Evolutionary conservation across 768 basidiomycete genomes (phyloP).

Genomic region (Coprinellus micaceus): DNA sequence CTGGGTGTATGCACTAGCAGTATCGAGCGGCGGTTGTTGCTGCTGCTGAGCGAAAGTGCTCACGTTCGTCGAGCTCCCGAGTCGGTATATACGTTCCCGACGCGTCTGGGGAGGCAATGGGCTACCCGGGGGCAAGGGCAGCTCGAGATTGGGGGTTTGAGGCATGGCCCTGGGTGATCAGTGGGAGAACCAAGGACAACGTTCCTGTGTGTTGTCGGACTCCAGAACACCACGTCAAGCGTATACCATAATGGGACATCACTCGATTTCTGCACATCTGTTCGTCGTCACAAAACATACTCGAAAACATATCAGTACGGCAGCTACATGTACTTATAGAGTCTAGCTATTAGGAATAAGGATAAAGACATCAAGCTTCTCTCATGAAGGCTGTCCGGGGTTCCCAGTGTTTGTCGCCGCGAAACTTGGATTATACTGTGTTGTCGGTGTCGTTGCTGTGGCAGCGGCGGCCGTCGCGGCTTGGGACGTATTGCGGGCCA

Average conservation of each 20-base stretch:
- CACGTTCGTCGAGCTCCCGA: constrained; percentile 38
- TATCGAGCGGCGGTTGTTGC: not conserved
- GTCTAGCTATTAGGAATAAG: too few relatives aligned
- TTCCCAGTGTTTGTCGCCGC: too few relatives aligned
- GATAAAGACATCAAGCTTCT: too few relatives aligned
- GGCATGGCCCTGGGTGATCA: not conserved
- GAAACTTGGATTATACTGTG: too few relatives aligned
- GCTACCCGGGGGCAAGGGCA: constrained; percentile 8
- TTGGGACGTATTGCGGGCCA: constrained; percentile 42
- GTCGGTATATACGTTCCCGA: constrained; percentile 54
- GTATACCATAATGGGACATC: not conserved
- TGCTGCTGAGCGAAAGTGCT: not conserved
- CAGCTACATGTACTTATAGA: not conserved
- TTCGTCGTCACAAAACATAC: not conserved
- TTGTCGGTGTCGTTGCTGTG: too few relatives aligned
- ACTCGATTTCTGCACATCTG: not conserved
- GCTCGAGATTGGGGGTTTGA: not conserved
- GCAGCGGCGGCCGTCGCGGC: constrained; percentile 11
- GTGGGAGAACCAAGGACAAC: not conserved
- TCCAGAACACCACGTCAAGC: not conserved
- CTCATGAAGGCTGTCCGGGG: not conserved
- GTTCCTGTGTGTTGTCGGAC: not conserved
- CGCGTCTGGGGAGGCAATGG: constrained; percentile 61
- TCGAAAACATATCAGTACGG: not conserved
- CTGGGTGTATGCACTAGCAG: too few relatives aligned